phyloP scores from a whole-genome alignment of 192 early-diverging fungal species.

The Coemansia sp. region DNA sequence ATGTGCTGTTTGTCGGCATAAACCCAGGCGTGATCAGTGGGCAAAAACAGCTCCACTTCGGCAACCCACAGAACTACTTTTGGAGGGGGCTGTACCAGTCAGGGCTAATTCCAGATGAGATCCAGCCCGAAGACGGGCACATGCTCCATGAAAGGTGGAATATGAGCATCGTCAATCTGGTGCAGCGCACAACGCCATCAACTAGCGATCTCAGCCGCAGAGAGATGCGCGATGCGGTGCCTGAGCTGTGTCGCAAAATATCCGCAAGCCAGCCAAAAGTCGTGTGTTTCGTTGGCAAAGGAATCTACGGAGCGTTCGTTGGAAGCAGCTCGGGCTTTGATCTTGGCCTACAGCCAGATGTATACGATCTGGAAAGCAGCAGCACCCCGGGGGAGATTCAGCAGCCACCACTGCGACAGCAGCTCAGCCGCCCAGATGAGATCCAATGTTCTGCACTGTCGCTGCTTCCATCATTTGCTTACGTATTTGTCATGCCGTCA shows the following conservation, averaged over 20 bases:
- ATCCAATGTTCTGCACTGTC: constrained; percentile 1
- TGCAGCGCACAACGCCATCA: constrained; percentile 60
- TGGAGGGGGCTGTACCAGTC: constrained; percentile 69
- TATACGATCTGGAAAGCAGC: constrained; percentile 14
- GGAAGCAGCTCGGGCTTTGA: constrained; percentile 5
- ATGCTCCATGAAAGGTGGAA: constrained; percentile 50
- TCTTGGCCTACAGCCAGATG: constrained; percentile 52
- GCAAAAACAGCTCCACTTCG: constrained; percentile 64
- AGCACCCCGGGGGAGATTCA: not conserved
- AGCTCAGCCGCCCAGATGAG: not conserved
- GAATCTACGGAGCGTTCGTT: constrained; percentile 66
- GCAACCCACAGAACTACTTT: constrained; percentile 71
- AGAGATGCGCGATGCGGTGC: constrained; percentile 64
- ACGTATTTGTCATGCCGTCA: constrained; percentile 68
- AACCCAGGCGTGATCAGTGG: constrained; percentile 69
- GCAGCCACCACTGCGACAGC: not conserved
- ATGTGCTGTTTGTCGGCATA: constrained; percentile 73
- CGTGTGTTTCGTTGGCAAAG: constrained; percentile 70
- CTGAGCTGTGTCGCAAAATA: constrained; percentile 64
- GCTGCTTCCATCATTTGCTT: constrained; percentile 9
- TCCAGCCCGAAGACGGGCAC: constrained; percentile 59
- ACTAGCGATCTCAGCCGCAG: constrained; percentile 57
- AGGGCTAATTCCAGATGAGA: constrained; percentile 55
- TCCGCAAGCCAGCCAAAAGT: constrained; percentile 57
- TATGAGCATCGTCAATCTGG: constrained; percentile 69